Evolutionary conservation across 352 stramenopile species (phyloP).

Genomic region (Poterioochromonas sp.): DNA sequence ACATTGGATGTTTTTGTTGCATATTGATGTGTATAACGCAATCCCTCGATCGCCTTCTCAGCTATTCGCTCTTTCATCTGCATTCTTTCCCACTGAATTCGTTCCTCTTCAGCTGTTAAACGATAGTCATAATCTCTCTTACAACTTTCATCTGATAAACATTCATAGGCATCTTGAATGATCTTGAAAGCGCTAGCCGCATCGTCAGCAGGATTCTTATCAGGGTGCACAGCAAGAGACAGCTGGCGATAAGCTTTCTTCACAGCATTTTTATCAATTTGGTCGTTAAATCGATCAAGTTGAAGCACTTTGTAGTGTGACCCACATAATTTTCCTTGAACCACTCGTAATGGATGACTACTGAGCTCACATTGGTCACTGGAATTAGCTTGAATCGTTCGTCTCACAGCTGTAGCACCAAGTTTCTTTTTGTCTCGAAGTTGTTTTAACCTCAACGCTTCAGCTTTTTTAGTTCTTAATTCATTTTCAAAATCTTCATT

Average conservation of each 20-base stretch:
- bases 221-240: conserved; percentile 27
- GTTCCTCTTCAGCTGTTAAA: background rate
- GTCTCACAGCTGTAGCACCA: no score
- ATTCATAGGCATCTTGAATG: conserved; percentile 35
- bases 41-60: background rate
- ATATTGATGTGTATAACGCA: background rate
- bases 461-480: no score
- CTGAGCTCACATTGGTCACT: no score
- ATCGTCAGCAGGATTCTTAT: conserved; percentile 29
- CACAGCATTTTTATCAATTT: background rate
- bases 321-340: conserved; percentile 1
- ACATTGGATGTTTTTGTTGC: background rate
- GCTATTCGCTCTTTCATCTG: background rate
- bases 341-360: background rate
- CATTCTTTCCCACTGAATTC: background rate
- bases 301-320: conserved; percentile 6
- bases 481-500: no score
- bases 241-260: conserved; percentile 24
- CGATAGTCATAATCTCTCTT: background rate
- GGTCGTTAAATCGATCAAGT: background rate
- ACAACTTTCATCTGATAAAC: conserved; percentile 17
- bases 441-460: no score
- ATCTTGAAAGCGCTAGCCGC: conserved; percentile 27
- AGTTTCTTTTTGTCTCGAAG: no score
- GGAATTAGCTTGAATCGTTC: no score